These are phyloP conservation scores for Arthrobotrys pseudoclavata DNA, from an alignment of 2,329 filamentous ascomycete genomes.

Conservation along the genomic window DNA sequence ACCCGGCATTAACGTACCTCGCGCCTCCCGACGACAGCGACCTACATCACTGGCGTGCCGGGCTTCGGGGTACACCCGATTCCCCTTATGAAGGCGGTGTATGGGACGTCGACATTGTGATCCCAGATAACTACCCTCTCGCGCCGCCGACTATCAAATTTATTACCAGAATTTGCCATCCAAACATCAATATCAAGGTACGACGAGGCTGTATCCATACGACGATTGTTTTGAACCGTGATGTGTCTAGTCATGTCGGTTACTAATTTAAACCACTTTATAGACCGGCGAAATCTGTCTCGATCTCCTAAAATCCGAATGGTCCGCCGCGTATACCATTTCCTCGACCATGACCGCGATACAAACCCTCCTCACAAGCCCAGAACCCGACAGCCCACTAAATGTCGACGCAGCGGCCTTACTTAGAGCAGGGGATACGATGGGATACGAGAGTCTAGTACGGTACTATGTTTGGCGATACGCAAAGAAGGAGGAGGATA, in stretches of 20 bases:
- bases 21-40: slow-evolving; percentile 62
- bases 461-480: slow-evolving; percentile 70
- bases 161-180: slow-evolving; percentile 85
- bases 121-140: slow-evolving; percentile 84
- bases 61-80: slow-evolving; percentile 61
- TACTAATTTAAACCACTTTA: slow-evolving; percentile 8
- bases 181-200: slow-evolving; percentile 77
- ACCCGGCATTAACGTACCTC: slow-evolving; percentile 62
- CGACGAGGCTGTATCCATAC: neutral
- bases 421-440: slow-evolving; percentile 75
- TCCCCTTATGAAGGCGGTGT: slow-evolving; percentile 72
- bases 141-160: slow-evolving; percentile 83
- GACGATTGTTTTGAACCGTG: neutral
- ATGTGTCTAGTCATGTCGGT: neutral
- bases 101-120: slow-evolving; percentile 83
- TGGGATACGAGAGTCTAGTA: slow-evolving; percentile 79
- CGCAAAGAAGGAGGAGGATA: slow-evolving; percentile 38
- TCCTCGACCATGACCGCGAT: slow-evolving; percentile 80
- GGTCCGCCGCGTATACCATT: slow-evolving; percentile 89
- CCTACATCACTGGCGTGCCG: slow-evolving; percentile 63
- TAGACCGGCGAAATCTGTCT: slow-evolving; percentile 91
- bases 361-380: slow-evolving; percentile 76
- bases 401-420: slow-evolving; percentile 84
- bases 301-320: slow-evolving; percentile 82
- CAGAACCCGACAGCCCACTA: slow-evolving; percentile 80